These are phyloP conservation scores for Tetraselmis striata DNA, from an alignment of 139 green algal genomes.

Conservation along the genomic window DNA sequence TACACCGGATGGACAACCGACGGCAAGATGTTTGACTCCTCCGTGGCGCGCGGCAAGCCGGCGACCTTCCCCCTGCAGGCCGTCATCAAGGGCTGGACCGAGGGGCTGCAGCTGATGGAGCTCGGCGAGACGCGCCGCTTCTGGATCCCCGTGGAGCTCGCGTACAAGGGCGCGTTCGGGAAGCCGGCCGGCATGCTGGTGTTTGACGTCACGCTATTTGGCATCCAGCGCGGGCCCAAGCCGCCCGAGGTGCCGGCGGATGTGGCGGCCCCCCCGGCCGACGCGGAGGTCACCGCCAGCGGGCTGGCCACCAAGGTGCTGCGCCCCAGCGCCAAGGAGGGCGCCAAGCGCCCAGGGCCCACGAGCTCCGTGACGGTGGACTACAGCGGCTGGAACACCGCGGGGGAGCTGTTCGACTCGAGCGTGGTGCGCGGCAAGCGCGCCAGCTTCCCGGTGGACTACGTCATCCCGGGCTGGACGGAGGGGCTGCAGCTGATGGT, in stretches of 20 bases:
- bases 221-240: too few species aligned
- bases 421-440: constrained; percentile 1
- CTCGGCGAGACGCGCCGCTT: constrained; percentile 2
- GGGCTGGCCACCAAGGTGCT: too few species aligned
- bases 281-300: neutral
- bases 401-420: constrained; percentile 6
- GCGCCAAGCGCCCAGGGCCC: neutral
- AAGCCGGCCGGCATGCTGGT: constrained; percentile 1
- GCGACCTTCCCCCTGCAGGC: neutral
- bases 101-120: constrained; percentile 5
- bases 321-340: neutral
- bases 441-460: constrained; percentile 1
- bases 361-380: neutral
- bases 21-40: constrained; percentile 9
- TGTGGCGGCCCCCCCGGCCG: neutral
- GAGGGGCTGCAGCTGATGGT: constrained; percentile 11
- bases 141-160: constrained; percentile 1
- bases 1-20: constrained; percentile 14
- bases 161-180: too few species aligned
- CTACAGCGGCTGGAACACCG: neutral
- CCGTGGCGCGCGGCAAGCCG: neutral
- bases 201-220: too few species aligned
- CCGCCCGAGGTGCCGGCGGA: too few species aligned
- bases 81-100: constrained; percentile 13
- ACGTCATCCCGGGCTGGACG: constrained; percentile 10